These are phyloP conservation scores for Colletotrichum paranaense DNA, from an alignment of 2,329 filamentous ascomycete genomes.

Conservation along the genomic window DNA sequence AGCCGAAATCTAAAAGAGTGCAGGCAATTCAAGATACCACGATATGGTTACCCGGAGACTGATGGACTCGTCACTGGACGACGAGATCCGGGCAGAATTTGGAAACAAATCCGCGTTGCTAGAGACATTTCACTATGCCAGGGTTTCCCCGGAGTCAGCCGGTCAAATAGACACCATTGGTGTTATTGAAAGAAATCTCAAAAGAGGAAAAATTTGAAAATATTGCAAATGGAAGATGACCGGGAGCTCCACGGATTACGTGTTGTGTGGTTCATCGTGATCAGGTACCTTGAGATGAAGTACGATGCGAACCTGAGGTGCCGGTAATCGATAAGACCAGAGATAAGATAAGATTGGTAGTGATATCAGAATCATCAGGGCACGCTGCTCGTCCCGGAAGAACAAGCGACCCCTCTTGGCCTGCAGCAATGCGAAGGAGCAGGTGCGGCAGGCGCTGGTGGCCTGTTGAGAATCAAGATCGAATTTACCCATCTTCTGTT, in stretches of 20 bases:
- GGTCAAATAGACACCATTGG: no score
- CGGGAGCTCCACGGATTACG: neutral
- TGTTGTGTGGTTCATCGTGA: neutral
- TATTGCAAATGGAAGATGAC: neutral
- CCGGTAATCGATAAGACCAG: neutral
- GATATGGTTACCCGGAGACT: neutral
- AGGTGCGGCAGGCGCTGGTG: neutral
- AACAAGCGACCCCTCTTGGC: constrained; percentile 9
- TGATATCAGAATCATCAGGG: neutral
- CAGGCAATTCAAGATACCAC: neutral
- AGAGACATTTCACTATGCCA: neutral
- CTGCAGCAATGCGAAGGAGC: neutral
- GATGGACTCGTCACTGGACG: neutral
- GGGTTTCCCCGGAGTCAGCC: no score
- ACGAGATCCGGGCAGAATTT: neutral
- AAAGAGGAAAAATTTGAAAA: no score
- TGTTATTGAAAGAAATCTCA: no score
- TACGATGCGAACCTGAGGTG: no score
- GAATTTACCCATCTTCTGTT: neutral
- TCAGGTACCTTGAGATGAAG: no score
- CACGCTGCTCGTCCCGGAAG: neutral
- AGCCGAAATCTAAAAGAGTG: neutral
- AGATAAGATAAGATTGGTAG: neutral
- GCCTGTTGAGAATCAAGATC: neutral
- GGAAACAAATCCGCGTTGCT: neutral